These are phyloP conservation scores for Lecanicillium sp. DNA, from an alignment of 2,329 filamentous ascomycete species.

Conservation along the genomic window DNA sequence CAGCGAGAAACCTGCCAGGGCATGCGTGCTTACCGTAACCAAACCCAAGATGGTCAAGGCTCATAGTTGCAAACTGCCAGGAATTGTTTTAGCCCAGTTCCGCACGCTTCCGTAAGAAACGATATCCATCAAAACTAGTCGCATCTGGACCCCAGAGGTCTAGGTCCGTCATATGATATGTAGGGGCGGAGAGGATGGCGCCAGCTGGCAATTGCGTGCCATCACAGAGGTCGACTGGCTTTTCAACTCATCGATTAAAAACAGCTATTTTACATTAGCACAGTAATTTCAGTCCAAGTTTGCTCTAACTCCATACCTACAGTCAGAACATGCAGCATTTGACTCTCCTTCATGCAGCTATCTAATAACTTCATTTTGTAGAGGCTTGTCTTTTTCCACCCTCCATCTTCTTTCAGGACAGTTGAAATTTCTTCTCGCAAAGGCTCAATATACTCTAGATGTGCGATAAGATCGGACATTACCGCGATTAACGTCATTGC, in stretches of 20 bases:
- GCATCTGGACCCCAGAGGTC: no score
- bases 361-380: constrained; percentile 38
- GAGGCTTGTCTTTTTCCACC: constrained; percentile 39
- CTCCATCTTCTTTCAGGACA: constrained; percentile 10
- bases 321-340: constrained; percentile 34
- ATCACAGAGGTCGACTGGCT: no score
- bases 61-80: constrained; percentile 40
- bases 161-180: no score
- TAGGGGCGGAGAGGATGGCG: no score
- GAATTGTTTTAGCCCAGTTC: constrained; percentile 19
- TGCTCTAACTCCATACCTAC: constrained; percentile 13
- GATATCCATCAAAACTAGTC: constrained; percentile 40
- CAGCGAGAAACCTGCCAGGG: constrained; percentile 46
- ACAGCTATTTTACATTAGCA: no score
- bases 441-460: constrained; percentile 24
- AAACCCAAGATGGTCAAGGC: constrained; percentile 39
- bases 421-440: constrained; percentile 32
- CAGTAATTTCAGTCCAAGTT: no score
- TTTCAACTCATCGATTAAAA: no score
- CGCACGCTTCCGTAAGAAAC: constrained; percentile 34
- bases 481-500: constrained; percentile 18
- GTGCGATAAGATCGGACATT: constrained; percentile 25
- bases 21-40: constrained; percentile 48
- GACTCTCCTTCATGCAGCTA: constrained; percentile 42
- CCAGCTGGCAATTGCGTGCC: no score